Conservation (phyloP, 768 basidiomycete genomes). For the Psilocybe subaeruginosa region DNA sequence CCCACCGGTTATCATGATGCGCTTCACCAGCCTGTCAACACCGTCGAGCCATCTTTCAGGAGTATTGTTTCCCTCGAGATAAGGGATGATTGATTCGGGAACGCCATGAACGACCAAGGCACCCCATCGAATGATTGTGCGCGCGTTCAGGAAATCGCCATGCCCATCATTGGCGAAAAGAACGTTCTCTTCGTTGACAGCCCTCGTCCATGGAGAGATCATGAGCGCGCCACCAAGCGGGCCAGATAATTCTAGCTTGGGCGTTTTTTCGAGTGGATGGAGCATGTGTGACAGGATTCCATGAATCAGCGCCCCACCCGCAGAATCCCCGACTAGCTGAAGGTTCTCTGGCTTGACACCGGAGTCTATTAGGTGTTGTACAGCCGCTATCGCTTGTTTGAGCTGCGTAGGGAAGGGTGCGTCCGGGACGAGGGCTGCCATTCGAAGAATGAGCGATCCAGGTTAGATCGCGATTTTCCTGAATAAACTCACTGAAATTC, state of each 20-base stretch:
- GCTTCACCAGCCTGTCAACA: conserved; percentile 22
- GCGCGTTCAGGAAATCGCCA: conserved; percentile 25
- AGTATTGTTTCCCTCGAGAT: conserved; percentile 28
- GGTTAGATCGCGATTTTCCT: not conserved
- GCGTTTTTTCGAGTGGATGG: conserved; percentile 34
- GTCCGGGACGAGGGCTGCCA: conserved; percentile 34
- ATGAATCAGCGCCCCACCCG: conserved; percentile 39
- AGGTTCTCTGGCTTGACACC: conserved; percentile 35
- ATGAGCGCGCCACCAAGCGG: conserved; percentile 34
- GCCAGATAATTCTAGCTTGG: conserved; percentile 22
- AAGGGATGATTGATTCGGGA: conserved; percentile 18
- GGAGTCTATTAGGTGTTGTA: conserved; percentile 33
- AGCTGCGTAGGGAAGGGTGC: conserved; percentile 38
- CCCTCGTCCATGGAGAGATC: conserved; percentile 42
- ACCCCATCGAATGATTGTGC: conserved; percentile 22
- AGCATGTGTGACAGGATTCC: conserved; percentile 39
- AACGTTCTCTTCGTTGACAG: conserved; percentile 24
- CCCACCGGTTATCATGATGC: conserved; percentile 32
- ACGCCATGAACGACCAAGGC: conserved; percentile 20
- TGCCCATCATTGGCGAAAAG: conserved; percentile 16
- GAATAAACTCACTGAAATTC: conserved; percentile 20
- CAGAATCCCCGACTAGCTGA: conserved; percentile 41
- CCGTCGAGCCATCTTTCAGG: conserved; percentile 32
- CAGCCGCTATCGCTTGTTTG: conserved; percentile 29
- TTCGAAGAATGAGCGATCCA: conserved; percentile 1